Evolutionary conservation across 179 eudicot species (phyloP), one percentile per base, ranked within the genome.

Genomic region (Drosera spatulata): DNA sequence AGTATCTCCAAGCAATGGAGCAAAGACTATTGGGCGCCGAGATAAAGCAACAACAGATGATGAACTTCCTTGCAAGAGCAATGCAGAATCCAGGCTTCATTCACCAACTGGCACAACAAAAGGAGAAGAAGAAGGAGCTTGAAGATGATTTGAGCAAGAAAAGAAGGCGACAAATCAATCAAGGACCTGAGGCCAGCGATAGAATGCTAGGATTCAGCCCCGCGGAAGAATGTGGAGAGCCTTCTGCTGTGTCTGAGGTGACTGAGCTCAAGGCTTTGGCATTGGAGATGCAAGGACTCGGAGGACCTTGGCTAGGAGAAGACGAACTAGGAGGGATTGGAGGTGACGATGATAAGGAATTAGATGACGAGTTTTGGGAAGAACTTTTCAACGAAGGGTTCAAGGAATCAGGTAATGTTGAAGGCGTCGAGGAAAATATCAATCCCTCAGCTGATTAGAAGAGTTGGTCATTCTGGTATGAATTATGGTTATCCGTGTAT

Each of bases 51-150:
- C 67, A 70, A 57, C 79, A 79, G 10, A 84, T 76, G 71, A 75
- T 77, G 79, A 68, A 46, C 2, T 84, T 84, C 78, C 47, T 82
- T 53, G 87, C 85, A 1, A 77, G 55, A 63, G 77, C 71, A 10
- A 60, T 82, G 2, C 78, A 72, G 45, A 84, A 73, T 55, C 91
- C 87, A 0, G 55, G 50, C 13, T 73, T 79, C 38, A 11, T 84
- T 7, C 72, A 67, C 37, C 74, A 82, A 44, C 55, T 82, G 48
- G 61, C 67, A 4, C 80, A 67, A 8, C 75, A 75, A 39, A 67
- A 69, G 39, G 77, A 68, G 2, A 67, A 53, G 14, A 66, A 66
- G 50, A 71, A 71, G 48, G 74, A 76, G 56, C 55, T 84, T 40
- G 82, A 65, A 69, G 85, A 75, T 41, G 77, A 56, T 1, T 61